These are phyloP conservation scores for Saposhnikovia divaricata DNA, from an alignment of 129 eudicot species.

Conservation along the genomic window DNA sequence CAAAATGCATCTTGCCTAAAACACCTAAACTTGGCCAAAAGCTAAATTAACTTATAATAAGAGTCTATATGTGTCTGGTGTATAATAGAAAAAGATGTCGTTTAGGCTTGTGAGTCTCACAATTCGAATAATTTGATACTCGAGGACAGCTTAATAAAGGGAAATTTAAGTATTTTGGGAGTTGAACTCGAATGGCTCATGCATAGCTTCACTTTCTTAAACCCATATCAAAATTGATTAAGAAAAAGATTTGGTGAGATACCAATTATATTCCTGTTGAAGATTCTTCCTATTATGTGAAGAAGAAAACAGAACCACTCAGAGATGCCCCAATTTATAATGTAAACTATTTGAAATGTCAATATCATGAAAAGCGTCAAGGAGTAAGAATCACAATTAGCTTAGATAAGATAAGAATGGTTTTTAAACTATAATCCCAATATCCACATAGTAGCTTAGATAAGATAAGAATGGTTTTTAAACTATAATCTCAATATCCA, in stretches of 20 bases:
- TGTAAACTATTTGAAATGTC: background rate
- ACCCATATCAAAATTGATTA: background rate
- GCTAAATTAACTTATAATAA: background rate
- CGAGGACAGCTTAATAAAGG: background rate
- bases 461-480: background rate
- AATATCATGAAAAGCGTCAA: background rate
- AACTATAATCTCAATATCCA: background rate
- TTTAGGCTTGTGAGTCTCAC: background rate
- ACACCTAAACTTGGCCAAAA: background rate
- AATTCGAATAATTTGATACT: background rate
- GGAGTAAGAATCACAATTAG: background rate
- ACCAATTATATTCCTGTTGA: background rate
- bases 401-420: background rate
- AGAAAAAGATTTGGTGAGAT: background rate
- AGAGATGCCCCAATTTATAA: background rate
- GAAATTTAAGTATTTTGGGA: background rate
- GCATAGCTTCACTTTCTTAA: background rate
- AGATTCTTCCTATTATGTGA: background rate
- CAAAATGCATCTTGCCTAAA: background rate
- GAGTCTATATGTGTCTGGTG: background rate
- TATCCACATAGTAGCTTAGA: background rate
- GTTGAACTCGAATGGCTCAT: background rate
- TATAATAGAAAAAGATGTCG: too few species aligned
- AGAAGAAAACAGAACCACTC: background rate
- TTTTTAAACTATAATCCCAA: background rate